Evolutionary conservation across 495 filamentous ascomycete species (phyloP).

Genomic region (Amorphotheca resinae): DNA sequence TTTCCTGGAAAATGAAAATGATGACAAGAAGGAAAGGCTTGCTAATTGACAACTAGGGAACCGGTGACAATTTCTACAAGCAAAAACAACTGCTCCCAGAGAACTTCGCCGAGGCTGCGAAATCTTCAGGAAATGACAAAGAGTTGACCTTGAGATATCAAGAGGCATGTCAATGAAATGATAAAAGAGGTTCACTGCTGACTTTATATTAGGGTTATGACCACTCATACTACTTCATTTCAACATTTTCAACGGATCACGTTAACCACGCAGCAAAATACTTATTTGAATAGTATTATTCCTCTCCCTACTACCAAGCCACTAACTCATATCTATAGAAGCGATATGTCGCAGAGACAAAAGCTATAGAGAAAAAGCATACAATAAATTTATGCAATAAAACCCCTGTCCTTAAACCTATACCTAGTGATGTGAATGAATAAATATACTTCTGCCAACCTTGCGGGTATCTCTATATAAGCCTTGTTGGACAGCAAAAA

Average conservation of each 20-base stretch:
- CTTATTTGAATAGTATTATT: conserved; percentile 30
- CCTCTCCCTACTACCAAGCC: background rate
- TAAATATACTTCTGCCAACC: background rate
- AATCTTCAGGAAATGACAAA: conserved; percentile 52
- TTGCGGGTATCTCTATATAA: conserved; percentile 14
- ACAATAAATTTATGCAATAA: conserved; percentile 1
- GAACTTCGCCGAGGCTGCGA: conserved; percentile 73
- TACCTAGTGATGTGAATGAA: background rate
- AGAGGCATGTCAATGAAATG: conserved; percentile 31
- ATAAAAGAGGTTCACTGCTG: background rate
- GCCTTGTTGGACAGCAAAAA: conserved; percentile 13
- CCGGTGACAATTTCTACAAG: conserved; percentile 91
- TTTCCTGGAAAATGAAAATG: conserved; percentile 5
- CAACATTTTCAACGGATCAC: conserved; percentile 80
- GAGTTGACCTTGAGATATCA: conserved; percentile 71
- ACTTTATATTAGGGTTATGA: conserved; percentile 57
- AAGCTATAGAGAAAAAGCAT: conserved; percentile 14
- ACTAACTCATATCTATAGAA: conserved; percentile 16
- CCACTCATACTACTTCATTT: conserved; percentile 93
- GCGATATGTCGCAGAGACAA: conserved; percentile 8
- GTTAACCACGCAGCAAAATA: conserved; percentile 83
- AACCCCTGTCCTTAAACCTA: background rate
- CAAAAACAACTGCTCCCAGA: conserved; percentile 85
- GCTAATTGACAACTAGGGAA: conserved; percentile 36
- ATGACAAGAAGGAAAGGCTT: background rate